A percentile compares a stretch with the other conserved stretches of the same genome.
Conservation (phyloP, 352 stramenopile species). For the Plasmopara muralis region DNA sequence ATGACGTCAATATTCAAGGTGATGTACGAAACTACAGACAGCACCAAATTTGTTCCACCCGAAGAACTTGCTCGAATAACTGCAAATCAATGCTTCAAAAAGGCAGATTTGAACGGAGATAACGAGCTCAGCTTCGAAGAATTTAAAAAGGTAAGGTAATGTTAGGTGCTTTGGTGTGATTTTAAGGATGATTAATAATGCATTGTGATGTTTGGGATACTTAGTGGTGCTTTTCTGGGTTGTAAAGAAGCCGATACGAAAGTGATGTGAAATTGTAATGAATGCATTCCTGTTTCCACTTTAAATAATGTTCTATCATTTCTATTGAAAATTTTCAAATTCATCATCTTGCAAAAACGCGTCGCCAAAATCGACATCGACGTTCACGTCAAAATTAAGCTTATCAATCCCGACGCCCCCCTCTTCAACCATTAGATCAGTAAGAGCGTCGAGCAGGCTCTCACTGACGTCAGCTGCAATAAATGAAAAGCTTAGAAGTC, state of each 20-base stretch:
- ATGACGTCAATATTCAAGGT: constrained; percentile 87
- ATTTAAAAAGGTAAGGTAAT: constrained; percentile 77
- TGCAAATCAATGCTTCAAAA: constrained; percentile 78
- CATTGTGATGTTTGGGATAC: constrained; percentile 8
- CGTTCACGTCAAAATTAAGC: constrained; percentile 24
- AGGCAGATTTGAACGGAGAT: constrained; percentile 78
- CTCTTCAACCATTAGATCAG: constrained; percentile 36
- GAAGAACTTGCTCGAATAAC: constrained; percentile 77
- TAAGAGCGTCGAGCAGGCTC: constrained; percentile 36
- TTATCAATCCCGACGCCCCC: constrained; percentile 37
- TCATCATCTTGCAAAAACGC: constrained; percentile 17
- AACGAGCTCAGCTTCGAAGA: constrained; percentile 84
- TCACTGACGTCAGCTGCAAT: constrained; percentile 33
- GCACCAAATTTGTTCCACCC: constrained; percentile 55
- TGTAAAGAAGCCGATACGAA: constrained; percentile 15
- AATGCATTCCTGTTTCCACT: constrained; percentile 14
- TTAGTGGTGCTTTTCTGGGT: constrained; percentile 36
- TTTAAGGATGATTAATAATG: background rate
- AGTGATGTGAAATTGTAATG: constrained; percentile 18
- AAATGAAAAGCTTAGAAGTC: constrained; percentile 7
- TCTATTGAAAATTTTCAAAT: constrained; percentile 15
- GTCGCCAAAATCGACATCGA: constrained; percentile 21
- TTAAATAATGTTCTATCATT: background rate
- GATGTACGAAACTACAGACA: constrained; percentile 85
- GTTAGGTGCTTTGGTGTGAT: background rate